Evolutionary conservation across 257 asterid genomes (phyloP), one percentile per base, ranked within the genome.

Genomic region (Petunia axillaris): DNA sequence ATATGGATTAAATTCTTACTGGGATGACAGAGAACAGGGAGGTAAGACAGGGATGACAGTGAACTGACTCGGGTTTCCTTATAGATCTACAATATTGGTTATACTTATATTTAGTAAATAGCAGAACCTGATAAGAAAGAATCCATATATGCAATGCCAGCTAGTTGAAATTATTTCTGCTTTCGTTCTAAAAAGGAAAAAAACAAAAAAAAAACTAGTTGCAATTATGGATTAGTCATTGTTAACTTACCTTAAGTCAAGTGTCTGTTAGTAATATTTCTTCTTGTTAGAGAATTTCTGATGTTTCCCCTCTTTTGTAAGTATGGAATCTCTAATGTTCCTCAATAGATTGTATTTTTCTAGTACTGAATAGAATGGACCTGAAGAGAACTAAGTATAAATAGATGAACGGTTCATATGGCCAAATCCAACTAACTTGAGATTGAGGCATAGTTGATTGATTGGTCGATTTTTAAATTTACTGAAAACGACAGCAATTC

Each of bases 211-310:
- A n/a, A n/a, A n/a, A n/a, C n/a, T n/a, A n/a, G 25, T 25, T 25
- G 25, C 25, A 25, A 25, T 25, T 25, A 25, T 25, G 25, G 25
- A 25, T 25, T 25, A 25, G 25, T 25, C 25, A 7, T 57, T 15
- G 75, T 43, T 43, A 8, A n/a, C 40, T 68, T 44, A 15, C 8
- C 43, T 68, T 39, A 43, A 57, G 39, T n/a, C 55, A 8, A 68
- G n/a, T n/a, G 39, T 6, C 41, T 4, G 57, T 36, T 44, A 68
- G 76, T 14, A 68, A 68, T 68, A 8, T 44, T 68, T 62, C 44
- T 68, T 43, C n/a, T 64, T 64, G 44, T 67, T 67, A 8, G 75
- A 67, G 5, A n/a, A 68, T 16, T 15, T 68, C 4, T 68, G 44
- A 52, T 68, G 75, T 67, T 67, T 67, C 8, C 25, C 25, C 25